Conservation (phyloP, 2,329 filamentous ascomycete genomes). For the Cyphellophora attinorum region DNA sequence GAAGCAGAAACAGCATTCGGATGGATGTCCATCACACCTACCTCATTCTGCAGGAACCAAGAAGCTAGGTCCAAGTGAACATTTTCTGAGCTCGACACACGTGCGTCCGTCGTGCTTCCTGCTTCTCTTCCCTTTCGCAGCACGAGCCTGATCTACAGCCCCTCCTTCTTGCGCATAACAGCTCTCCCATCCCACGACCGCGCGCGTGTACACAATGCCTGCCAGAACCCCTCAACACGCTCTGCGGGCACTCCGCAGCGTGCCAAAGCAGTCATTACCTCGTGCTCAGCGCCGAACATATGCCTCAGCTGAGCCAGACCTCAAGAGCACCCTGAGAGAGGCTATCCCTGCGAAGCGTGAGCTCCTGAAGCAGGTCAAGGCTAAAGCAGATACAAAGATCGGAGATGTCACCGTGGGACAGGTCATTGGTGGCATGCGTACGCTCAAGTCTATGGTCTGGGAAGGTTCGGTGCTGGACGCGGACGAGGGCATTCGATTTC, state of each 20-base stretch:
- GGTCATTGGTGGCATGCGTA: conserved; percentile 92
- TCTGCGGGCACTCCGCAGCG: conserved; percentile 12
- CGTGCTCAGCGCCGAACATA: conserved; percentile 43
- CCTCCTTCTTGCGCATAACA: background rate
- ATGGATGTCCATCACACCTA: too few relatives aligned
- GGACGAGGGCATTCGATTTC: conserved; percentile 95
- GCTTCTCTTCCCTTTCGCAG: background rate
- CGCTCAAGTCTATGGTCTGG: conserved; percentile 97
- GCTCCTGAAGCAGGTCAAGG: conserved; percentile 87
- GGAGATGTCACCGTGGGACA: conserved; percentile 92
- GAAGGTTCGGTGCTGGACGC: conserved; percentile 95
- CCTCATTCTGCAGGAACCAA: too few relatives aligned
- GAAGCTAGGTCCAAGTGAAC: too few relatives aligned
- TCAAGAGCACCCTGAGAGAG: conserved; percentile 77
- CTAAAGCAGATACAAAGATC: conserved; percentile 69
- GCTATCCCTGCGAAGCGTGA: conserved; percentile 88
- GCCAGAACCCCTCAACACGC: conserved; percentile 15
- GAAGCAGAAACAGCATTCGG: too few relatives aligned
- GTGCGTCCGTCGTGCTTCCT: too few relatives aligned
- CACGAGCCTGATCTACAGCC: background rate
- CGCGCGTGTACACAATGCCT: conserved; percentile 13
- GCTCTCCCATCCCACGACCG: too few relatives aligned
- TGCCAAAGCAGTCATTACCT: conserved; percentile 8
- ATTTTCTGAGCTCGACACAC: too few relatives aligned
- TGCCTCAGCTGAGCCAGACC: conserved; percentile 70